Percentiles rank a stretch among this genome's conserved stretches.
Evolutionary conservation across 345 rosid species (phyloP).

Genomic region (Microthlaspi erraticum): DNA sequence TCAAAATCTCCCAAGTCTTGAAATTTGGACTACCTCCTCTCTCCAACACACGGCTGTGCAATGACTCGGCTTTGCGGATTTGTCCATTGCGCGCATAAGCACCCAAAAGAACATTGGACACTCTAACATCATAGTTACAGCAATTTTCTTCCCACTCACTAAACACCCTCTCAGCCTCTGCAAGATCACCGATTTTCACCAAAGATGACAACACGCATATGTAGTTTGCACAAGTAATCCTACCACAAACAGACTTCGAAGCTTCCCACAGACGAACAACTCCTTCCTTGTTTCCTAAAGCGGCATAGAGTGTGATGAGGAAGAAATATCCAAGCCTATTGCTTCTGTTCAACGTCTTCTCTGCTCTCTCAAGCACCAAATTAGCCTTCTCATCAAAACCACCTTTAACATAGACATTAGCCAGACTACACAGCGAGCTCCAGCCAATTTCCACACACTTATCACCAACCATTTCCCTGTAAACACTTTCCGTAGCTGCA

Average conservation of each 20-base stretch:
- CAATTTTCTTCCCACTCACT: slow-evolving; percentile 58
- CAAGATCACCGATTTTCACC: slow-evolving; percentile 52
- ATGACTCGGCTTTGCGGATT: slow-evolving; percentile 51
- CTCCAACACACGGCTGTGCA: slow-evolving; percentile 52
- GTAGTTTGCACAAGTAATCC: slow-evolving; percentile 59
- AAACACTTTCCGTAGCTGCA: slow-evolving; percentile 49
- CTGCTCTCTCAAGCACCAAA: slow-evolving; percentile 51
- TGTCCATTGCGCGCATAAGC: slow-evolving; percentile 53
- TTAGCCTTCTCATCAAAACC: slow-evolving; percentile 55
- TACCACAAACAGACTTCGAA: slow-evolving; percentile 51
- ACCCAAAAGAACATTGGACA: slow-evolving; percentile 67
- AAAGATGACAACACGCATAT: slow-evolving; percentile 57
- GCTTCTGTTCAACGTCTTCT: slow-evolving; percentile 50
- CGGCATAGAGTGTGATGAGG: slow-evolving; percentile 52
- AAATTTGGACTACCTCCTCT: slow-evolving; percentile 69
- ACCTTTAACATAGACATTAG: slow-evolving; percentile 54
- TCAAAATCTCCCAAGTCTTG: slow-evolving; percentile 80
- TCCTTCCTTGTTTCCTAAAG: slow-evolving; percentile 52
- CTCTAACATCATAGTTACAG: slow-evolving; percentile 56
- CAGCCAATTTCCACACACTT: slow-evolving; percentile 59
- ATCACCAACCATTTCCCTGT: slow-evolving; percentile 57
- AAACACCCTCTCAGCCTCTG: slow-evolving; percentile 53
- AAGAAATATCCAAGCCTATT: slow-evolving; percentile 57
- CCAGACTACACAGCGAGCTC: slow-evolving; percentile 60
- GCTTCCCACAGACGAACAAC: slow-evolving; percentile 59